A percentile compares a stretch with the other conserved stretches of the same genome.
Evolutionary conservation across 441 rosid genomes (phyloP).

Genomic region (Brassica balearica): DNA sequence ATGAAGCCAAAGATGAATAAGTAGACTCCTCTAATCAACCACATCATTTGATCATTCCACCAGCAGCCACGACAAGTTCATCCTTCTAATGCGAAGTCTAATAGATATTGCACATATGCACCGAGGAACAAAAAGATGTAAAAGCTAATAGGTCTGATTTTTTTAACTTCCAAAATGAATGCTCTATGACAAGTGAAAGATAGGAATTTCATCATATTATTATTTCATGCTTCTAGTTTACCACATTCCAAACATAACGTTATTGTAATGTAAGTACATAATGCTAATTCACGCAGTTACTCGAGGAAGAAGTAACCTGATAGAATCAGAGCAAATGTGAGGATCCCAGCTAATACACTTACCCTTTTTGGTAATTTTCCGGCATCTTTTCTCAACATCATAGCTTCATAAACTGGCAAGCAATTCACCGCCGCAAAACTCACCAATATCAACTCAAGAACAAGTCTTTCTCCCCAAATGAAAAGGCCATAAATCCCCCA

Average conservation of each 20-base stretch:
- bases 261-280: background rate
- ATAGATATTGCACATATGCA: constrained; percentile 43
- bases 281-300: background rate
- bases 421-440: constrained; percentile 54
- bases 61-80: constrained; percentile 30
- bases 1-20: no score
- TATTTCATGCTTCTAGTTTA: background rate
- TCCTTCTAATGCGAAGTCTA: constrained; percentile 50
- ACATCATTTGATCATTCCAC: no score
- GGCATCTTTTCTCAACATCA: constrained; percentile 57
- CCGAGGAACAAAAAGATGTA: constrained; percentile 56
- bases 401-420: constrained; percentile 66
- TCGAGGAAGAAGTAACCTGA: constrained; percentile 33
- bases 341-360: constrained; percentile 37
- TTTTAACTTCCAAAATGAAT: background rate
- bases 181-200: background rate
- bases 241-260: background rate
- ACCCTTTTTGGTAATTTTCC: constrained; percentile 54
- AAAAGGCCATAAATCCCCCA: constrained; percentile 37
- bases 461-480: constrained; percentile 23
- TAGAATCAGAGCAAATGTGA: constrained; percentile 42
- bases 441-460: constrained; percentile 50
- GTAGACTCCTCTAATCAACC: no score
- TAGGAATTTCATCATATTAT: background rate
- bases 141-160: background rate